phyloP scores from a whole-genome alignment of 169 alveolate genomes.

The Plasmodium malariae region DNA sequence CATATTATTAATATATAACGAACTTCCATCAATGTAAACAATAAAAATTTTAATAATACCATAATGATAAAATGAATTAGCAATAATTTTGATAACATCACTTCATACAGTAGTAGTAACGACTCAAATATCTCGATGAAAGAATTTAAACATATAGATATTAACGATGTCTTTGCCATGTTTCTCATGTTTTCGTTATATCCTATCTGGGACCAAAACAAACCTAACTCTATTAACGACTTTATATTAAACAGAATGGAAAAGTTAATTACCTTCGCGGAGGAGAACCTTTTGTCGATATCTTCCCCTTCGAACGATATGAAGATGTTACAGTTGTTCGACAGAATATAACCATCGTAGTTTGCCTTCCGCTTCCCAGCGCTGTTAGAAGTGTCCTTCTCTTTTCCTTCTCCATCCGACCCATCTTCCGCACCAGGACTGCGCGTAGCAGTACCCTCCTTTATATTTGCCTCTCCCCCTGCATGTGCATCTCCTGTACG shows the following conservation, averaged over 20 bases:
- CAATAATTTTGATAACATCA: conserved; percentile 50
- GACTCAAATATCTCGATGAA: conserved; percentile 82
- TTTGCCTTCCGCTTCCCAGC: too few relatives aligned
- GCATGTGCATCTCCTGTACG: too few relatives aligned
- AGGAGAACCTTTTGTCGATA: conserved; percentile 27
- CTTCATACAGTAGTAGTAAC: conserved; percentile 81
- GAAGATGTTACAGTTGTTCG: conserved; percentile 62
- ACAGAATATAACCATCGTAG: conserved; percentile 49
- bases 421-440: background rate
- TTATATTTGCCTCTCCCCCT: too few relatives aligned
- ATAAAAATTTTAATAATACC: conserved; percentile 77
- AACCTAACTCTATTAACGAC: conserved; percentile 73
- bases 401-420: background rate
- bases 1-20: conserved; percentile 82
- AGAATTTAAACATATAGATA: conserved; percentile 78
- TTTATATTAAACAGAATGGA: conserved; percentile 76
- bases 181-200: conserved; percentile 37
- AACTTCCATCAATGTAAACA: conserved; percentile 81
- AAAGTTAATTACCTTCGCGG: conserved; percentile 48
- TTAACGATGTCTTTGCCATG: conserved; percentile 74
- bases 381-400: background rate
- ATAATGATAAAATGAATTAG: conserved; percentile 48
- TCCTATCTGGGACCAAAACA: conserved; percentile 76
- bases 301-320: conserved; percentile 65
- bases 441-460: too few relatives aligned